phyloP scores from a whole-genome alignment of 163 green algal genomes.

The Scenedesmus sp. region DNA sequence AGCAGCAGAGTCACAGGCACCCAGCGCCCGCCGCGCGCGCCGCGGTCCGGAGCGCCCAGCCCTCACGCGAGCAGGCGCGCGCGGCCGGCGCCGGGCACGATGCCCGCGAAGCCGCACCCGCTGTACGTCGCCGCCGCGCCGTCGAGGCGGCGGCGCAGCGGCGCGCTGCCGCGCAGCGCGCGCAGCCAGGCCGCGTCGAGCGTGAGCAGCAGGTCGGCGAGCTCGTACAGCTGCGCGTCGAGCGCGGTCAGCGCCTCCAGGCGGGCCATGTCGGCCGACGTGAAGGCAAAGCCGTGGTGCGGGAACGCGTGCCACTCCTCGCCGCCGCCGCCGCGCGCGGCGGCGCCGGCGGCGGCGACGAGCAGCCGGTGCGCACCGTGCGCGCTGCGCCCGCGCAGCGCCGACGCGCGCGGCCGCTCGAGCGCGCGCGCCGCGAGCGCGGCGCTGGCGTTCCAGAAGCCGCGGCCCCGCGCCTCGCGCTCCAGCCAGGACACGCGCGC shows the following conservation, averaged over 20 bases:
- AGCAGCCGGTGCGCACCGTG: slow-evolving; percentile 27
- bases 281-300: slow-evolving; percentile 17
- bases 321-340: neutral
- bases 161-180: slow-evolving; percentile 6
- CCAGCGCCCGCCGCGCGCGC: too few relatives aligned
- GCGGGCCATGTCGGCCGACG: slow-evolving; percentile 2
- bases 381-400: neutral
- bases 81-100: too few relatives aligned
- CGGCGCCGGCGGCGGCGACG: neutral
- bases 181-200: slow-evolving; percentile 16
- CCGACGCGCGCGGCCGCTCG: neutral
- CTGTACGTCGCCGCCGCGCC: slow-evolving; percentile 14
- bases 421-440: neutral
- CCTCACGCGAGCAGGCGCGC: too few relatives aligned
- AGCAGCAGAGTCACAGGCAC: too few relatives aligned
- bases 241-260: slow-evolving; percentile 18
- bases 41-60: too few relatives aligned
- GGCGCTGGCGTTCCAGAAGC: neutral
- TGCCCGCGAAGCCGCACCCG: slow-evolving; percentile 30
- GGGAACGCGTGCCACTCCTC: slow-evolving; percentile 36
- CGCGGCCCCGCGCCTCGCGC: neutral
- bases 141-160: slow-evolving; percentile 15
- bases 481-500: slow-evolving; percentile 8
- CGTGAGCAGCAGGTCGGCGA: slow-evolving; percentile 17
- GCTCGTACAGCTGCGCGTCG: neutral